Evolutionary conservation across 108 stramenopile species (phyloP).

Genomic region (Nannochloropsis gaditana): DNA sequence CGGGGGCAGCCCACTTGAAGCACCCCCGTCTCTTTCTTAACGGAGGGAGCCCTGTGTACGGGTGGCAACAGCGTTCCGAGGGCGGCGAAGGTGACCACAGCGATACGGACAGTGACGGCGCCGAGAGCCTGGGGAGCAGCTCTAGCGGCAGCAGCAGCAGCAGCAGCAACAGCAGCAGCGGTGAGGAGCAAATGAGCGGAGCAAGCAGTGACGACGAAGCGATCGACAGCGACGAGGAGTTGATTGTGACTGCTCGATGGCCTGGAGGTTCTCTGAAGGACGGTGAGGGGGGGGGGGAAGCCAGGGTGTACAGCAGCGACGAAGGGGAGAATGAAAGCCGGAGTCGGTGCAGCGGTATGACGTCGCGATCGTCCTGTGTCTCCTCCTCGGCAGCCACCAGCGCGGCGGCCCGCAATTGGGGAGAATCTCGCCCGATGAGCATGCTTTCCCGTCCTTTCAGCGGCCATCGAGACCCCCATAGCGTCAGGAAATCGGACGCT

Average conservation of each 20-base stretch:
- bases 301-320: background rate
- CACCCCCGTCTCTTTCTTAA: background rate
- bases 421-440: too few relatives aligned
- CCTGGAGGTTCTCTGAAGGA: background rate
- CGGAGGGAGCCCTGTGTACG: background rate
- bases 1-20: background rate
- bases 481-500: too few relatives aligned
- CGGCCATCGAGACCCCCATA: too few relatives aligned
- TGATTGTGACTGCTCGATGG: background rate
- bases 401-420: background rate
- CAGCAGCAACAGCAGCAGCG: background rate
- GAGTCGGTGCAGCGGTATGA: background rate
- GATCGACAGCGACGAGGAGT: background rate
- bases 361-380: background rate
- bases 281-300: background rate
- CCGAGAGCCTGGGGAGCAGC: background rate
- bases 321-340: slow-evolving; percentile 1
- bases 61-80: background rate
- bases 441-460: too few relatives aligned
- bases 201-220: background rate
- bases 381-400: background rate
- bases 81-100: background rate
- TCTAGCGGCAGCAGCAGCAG: background rate
- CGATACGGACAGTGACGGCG: slow-evolving; percentile 19
- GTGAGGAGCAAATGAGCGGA: background rate